These are phyloP conservation scores for Termitomyces titanicus DNA, from an alignment of 768 basidiomycete genomes.

Conservation along the genomic window DNA sequence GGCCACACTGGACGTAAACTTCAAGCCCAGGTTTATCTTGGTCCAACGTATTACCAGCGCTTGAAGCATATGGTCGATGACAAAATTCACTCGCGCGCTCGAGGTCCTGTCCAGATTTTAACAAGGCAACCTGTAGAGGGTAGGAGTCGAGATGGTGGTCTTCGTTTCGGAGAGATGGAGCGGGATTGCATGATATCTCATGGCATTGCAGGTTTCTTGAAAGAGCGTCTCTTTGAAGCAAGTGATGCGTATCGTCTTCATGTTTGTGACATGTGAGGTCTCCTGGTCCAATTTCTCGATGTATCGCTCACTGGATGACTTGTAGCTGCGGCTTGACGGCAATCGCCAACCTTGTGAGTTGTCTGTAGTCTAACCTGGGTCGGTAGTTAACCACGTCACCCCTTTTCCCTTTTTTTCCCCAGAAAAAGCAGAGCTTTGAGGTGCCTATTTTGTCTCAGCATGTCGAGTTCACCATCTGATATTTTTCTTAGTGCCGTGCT, in stretches of 20 bases:
- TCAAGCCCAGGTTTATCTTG: slow-evolving; percentile 97
- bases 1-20: slow-evolving; percentile 98
- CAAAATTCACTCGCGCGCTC: slow-evolving; percentile 96
- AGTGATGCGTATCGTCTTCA: slow-evolving; percentile 92
- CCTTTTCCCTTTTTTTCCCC: slow-evolving; percentile 8
- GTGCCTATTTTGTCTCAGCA: slow-evolving; percentile 26
- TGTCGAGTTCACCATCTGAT: background rate
- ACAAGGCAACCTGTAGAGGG: slow-evolving; percentile 98
- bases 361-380: background rate
- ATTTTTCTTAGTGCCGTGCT: slow-evolving; percentile 65
- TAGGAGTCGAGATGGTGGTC: slow-evolving; percentile 96
- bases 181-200: slow-evolving; percentile 99
- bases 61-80: slow-evolving; percentile 99
- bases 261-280: slow-evolving; percentile 92
- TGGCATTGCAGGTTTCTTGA: slow-evolving; percentile 96
- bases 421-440: slow-evolving; percentile 99
- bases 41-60: slow-evolving; percentile 98
- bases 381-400: slow-evolving; percentile 1
- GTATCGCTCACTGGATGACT: slow-evolving; percentile 10
- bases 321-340: slow-evolving; percentile 90
- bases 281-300: background rate
- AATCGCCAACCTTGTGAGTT: slow-evolving; percentile 87
- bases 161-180: slow-evolving; percentile 99
- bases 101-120: slow-evolving; percentile 96
- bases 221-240: slow-evolving; percentile 93